These are phyloP conservation scores for Mariannaea elegans DNA, from an alignment of 2,329 filamentous ascomycete genomes.

Conservation along the genomic window DNA sequence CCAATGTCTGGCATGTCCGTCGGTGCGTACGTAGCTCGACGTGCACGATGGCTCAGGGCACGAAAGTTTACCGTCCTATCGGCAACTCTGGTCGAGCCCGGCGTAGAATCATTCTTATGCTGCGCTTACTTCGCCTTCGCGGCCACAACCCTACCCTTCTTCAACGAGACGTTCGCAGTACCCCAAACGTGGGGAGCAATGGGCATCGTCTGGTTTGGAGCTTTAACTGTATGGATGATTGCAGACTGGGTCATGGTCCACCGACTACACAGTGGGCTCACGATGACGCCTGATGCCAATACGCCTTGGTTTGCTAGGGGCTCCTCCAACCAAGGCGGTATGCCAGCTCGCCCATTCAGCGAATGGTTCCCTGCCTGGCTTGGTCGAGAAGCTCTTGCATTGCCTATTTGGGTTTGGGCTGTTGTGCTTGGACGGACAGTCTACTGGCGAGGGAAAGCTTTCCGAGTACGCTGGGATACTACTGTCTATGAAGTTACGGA, in stretches of 20 bases:
- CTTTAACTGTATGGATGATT: conserved; percentile 75
- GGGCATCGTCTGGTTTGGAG: conserved; percentile 69
- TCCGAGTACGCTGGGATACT: conserved; percentile 85
- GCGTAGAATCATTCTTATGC: conserved; percentile 88
- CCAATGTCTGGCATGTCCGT: conserved; percentile 87
- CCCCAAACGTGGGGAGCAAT: conserved; percentile 75
- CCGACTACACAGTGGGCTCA: conserved; percentile 76
- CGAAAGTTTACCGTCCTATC: conserved; percentile 92
- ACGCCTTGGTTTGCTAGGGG: conserved; percentile 78
- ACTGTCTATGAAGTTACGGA: conserved; percentile 65
- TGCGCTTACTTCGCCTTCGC: conserved; percentile 83
- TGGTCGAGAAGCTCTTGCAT: conserved; percentile 80
- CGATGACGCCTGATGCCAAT: conserved; percentile 74
- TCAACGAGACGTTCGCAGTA: conserved; percentile 61
- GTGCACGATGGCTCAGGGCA: conserved; percentile 90
- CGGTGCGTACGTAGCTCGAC: conserved; percentile 77
- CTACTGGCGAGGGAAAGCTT: conserved; percentile 84
- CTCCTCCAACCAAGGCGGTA: conserved; percentile 46
- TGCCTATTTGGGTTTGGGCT: conserved; percentile 91
- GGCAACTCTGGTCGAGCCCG: conserved; percentile 91
- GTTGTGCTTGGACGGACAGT: conserved; percentile 89
- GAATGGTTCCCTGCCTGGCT: conserved; percentile 87
- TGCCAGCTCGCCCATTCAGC: conserved; percentile 63
- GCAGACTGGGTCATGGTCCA: conserved; percentile 79
- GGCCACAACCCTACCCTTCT: conserved; percentile 75